Evolutionary conservation across 2,329 filamentous ascomycete species (phyloP), one percentile per base, ranked within the genome.

Genomic region (Teratosphaeria epicoccoides): DNA sequence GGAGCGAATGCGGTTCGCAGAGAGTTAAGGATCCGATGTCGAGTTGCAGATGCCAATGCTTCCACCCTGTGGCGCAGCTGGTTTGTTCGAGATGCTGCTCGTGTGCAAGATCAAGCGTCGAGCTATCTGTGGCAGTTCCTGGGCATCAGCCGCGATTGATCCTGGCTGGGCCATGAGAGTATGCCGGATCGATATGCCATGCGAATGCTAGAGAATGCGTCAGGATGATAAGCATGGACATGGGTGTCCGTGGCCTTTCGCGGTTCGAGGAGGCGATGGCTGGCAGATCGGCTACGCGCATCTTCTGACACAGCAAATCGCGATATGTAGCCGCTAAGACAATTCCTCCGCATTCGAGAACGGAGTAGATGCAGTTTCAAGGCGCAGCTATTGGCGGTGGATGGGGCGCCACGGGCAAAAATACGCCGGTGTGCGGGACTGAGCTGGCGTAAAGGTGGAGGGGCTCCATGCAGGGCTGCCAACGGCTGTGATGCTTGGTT

Each of bases 331-430:
- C 49, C n/a, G 43, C 22, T 11, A 29, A 43, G 29, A 23, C 49
- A 47, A 6, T 40, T 17, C 20, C n/a, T 40, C 33, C 33, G 3
- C 33, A 40, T 40, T 20, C n/a, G 33, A 40, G 33, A 40, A n/a
- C n/a, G 14, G 33, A 40, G n/a, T 40, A 40, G 14, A 40, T 40
- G 33, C 17, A 14, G 14, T 40, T 40, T 17, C 6, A 20, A 14
- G 33, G 33, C 5, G 25, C 46, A 46, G 24, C 47, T 22, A 53
- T 53, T 53, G 51, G 51, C 43, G 51, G 37, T 33, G 37, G 40
- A 52, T 33, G 47, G 51, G 47, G n/a, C 20, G 24, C 22, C 22
- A 33, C 29, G 47, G 47, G 28, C 47, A 49, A 22, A 25, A 12
- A 14, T 25, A 33, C 22, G 25, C 46, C 46, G 17, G 26, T 2